Conservation (phyloP, 2,329 filamentous ascomycete genomes). For the Arachnomyces sp. region DNA sequence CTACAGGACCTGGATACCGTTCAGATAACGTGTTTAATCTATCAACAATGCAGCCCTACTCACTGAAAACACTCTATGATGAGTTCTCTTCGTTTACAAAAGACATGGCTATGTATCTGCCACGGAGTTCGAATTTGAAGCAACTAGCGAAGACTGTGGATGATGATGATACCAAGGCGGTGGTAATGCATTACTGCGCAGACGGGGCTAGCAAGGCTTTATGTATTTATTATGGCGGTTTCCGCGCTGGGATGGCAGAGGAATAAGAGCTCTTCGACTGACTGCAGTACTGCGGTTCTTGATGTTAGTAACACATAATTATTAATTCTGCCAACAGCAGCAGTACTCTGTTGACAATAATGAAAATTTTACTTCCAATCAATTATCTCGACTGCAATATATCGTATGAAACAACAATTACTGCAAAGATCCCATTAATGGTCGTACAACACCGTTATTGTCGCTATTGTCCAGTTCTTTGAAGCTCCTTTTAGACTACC, state of each 20-base stretch:
- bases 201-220: constrained; percentile 74
- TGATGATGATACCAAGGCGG: constrained; percentile 44
- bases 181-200: constrained; percentile 85
- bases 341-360: too few relatives aligned
- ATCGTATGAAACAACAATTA: too few relatives aligned
- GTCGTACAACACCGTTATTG: too few relatives aligned
- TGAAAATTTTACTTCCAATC: too few relatives aligned
- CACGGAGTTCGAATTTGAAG: constrained; percentile 71
- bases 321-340: too few relatives aligned
- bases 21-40: constrained; percentile 70
- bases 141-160: constrained; percentile 56
- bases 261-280: too few relatives aligned
- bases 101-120: constrained; percentile 67
- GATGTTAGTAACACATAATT: too few relatives aligned
- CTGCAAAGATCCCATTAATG: too few relatives aligned
- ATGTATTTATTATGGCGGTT: constrained; percentile 51
- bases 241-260: constrained; percentile 14
- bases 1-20: constrained; percentile 53
- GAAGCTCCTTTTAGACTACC: too few relatives aligned
- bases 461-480: too few relatives aligned
- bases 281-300: too few relatives aligned
- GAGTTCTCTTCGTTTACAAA: constrained; percentile 48
- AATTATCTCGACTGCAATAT: too few relatives aligned
- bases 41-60: constrained; percentile 81
- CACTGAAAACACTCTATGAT: constrained; percentile 52